phyloP scores from a whole-genome alignment of 208 protist species.

The Porcisia hertigi region DNA sequence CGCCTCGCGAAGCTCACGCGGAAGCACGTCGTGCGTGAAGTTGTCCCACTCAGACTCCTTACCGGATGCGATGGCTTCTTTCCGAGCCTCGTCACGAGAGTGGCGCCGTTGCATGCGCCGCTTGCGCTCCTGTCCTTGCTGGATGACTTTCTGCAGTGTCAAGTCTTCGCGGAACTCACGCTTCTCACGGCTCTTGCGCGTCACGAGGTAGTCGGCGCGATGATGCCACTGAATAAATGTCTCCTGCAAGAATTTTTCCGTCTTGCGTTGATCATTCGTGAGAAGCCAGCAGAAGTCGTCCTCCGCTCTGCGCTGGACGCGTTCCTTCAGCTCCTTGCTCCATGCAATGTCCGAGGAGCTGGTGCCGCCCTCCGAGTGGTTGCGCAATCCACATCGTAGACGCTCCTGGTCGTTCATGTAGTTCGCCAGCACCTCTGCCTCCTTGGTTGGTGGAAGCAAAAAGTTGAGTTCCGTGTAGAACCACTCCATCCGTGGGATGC shows the following conservation, averaged over 20 bases:
- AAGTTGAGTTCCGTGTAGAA: constrained; percentile 82
- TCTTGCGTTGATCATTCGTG: constrained; percentile 70
- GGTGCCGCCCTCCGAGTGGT: constrained; percentile 61
- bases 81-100: constrained; percentile 34
- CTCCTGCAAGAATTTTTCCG: constrained; percentile 81
- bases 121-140: constrained; percentile 85
- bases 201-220: constrained; percentile 86
- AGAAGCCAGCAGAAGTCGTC: constrained; percentile 87
- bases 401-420: constrained; percentile 89
- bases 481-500: constrained; percentile 78
- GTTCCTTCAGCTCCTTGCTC: constrained; percentile 65
- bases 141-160: constrained; percentile 80
- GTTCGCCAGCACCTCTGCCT: constrained; percentile 72
- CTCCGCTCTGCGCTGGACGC: constrained; percentile 50
- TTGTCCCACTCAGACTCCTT: constrained; percentile 79
- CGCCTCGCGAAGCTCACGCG: constrained; percentile 82
- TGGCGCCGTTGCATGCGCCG: constrained; percentile 78
- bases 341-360: constrained; percentile 64
- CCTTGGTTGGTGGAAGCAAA: constrained; percentile 61
- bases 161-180: constrained; percentile 83
- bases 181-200: constrained; percentile 87
- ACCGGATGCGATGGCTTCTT: constrained; percentile 48
- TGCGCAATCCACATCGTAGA: constrained; percentile 74
- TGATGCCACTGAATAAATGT: constrained; percentile 89
- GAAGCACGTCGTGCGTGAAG: constrained; percentile 85